Evolutionary conservation across 2,329 filamentous ascomycete species (phyloP).

Genomic region (Boeremia lycopersici): DNA sequence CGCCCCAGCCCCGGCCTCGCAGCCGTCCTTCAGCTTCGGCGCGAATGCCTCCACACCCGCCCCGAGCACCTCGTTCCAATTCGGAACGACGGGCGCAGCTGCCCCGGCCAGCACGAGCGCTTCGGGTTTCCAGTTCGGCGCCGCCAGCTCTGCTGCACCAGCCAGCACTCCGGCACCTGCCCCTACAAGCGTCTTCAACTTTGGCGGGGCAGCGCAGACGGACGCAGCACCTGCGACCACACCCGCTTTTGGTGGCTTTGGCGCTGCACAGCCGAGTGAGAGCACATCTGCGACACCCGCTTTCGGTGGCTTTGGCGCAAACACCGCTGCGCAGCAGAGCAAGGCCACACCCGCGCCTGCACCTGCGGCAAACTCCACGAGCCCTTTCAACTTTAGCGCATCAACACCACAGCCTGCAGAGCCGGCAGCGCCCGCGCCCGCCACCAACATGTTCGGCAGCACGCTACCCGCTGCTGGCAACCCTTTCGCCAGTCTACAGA

Average conservation of each 20-base stretch:
- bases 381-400: constrained; percentile 25
- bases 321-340: constrained; percentile 18
- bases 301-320: constrained; percentile 25
- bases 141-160: constrained; percentile 20
- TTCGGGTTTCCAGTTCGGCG: constrained; percentile 23
- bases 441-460: constrained; percentile 22
- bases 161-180: constrained; percentile 22
- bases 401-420: constrained; percentile 16
- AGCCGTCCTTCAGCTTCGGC: constrained; percentile 13
- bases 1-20: constrained; percentile 24
- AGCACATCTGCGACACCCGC: constrained; percentile 12
- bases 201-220: constrained; percentile 20
- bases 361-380: constrained; percentile 10
- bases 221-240: constrained; percentile 17
- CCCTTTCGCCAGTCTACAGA: constrained; percentile 23
- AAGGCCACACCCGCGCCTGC: constrained; percentile 12
- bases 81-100: constrained; percentile 18
- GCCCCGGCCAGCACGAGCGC: constrained; percentile 16
- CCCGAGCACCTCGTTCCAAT: constrained; percentile 21
- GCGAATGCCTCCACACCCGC: constrained; percentile 15
- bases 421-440: constrained; percentile 10
- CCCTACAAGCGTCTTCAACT: constrained; percentile 23
- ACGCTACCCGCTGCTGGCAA: constrained; percentile 15
- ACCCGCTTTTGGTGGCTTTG: constrained; percentile 25
- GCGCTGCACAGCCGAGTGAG: constrained; percentile 21